Evolutionary conservation across 2,329 filamentous ascomycete genomes (phyloP), one percentile per base, ranked within the genome.

Genomic region (Fusarium zealandicum): DNA sequence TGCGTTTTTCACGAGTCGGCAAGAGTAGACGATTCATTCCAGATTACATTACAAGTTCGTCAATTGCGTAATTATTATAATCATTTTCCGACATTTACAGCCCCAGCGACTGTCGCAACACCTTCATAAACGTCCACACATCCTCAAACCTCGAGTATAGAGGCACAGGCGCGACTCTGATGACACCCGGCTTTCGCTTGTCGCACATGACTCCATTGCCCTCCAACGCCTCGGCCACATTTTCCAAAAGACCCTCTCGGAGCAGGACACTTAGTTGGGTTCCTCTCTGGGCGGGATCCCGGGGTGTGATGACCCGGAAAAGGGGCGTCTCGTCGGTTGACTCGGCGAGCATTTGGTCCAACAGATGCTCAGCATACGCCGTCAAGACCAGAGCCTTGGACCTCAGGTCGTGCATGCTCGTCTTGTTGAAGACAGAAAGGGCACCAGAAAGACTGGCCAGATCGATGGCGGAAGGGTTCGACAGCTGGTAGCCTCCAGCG

Each of bases 111-210:
- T 61, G 62, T 31, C 72, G 65, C 40, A 81, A 45, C 4, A 76
- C 70, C 57, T 77, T 70, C 72, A 81, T 77, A 49, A 79, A 80
- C 39, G 63, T 73, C 74, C 74, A 80, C 6, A 92, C 86, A 65
- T 96, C 92, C 54, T 80, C 79, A 70, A 90, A 96, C 0, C 83
- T 85, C 67, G 93, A 93, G 74, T 96, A 96, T 62, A 96, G 72
- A 8, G 92, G 92, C 35, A 90, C 88, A 1, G 93, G 92, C 2
- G 92, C 91, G 1, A 96, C 86, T 2, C 92, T 80, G 43, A 96
- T 87, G 13, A 96, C 92, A 69, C 93, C 87, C 1, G 93, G 92
- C 72, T 90, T 90, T 54, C 92, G 80, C 80, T 95, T 90, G 70
- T 96, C 92, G 31, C 90, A 86, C 1, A 96, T 82, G 3, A 95